A percentile compares a stretch with the other conserved stretches of the same genome.
Conservation (phyloP, 2,329 filamentous ascomycete species). For the Lasiodiplodia gonubiensis region DNA sequence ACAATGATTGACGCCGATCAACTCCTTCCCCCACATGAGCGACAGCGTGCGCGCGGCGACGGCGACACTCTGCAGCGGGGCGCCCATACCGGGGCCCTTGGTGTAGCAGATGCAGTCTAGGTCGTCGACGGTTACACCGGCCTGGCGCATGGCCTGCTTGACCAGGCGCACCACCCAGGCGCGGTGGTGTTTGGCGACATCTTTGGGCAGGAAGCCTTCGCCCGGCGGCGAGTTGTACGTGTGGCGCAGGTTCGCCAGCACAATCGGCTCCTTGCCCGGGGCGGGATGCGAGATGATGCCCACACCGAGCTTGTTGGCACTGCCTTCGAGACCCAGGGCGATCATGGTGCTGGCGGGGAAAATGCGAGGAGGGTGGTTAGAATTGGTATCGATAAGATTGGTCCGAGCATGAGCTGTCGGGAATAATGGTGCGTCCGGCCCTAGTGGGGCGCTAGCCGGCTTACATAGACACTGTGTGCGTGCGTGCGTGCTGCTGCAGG, state of each 20-base stretch:
- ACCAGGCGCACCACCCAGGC: conserved; percentile 82
- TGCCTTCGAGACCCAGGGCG: conserved; percentile 82
- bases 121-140: conserved; percentile 60
- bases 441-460: conserved; percentile 15
- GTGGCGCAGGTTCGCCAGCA: conserved; percentile 93
- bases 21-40: conserved; percentile 83
- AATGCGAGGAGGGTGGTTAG: not conserved
- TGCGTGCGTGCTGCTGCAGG: conserved; percentile 13
- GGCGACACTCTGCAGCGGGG: conserved; percentile 84
- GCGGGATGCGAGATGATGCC: conserved; percentile 83
- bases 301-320: conserved; percentile 96
- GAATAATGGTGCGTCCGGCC: conserved; percentile 14
- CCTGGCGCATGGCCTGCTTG: conserved; percentile 75
- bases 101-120: conserved; percentile 96
- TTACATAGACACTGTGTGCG: conserved; percentile 6
- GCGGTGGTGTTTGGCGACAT: conserved; percentile 92
- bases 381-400: conserved; percentile 17
- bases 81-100: conserved; percentile 94
- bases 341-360: conserved; percentile 56
- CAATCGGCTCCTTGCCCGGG: conserved; percentile 50
- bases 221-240: conserved; percentile 92
- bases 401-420: not conserved
- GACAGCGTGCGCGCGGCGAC: conserved; percentile 81
- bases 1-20: conserved; percentile 97
- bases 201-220: conserved; percentile 93